Evolutionary conservation across 2,329 filamentous ascomycete genomes (phyloP).

Genomic region (Cyphellophora europaea): DNA sequence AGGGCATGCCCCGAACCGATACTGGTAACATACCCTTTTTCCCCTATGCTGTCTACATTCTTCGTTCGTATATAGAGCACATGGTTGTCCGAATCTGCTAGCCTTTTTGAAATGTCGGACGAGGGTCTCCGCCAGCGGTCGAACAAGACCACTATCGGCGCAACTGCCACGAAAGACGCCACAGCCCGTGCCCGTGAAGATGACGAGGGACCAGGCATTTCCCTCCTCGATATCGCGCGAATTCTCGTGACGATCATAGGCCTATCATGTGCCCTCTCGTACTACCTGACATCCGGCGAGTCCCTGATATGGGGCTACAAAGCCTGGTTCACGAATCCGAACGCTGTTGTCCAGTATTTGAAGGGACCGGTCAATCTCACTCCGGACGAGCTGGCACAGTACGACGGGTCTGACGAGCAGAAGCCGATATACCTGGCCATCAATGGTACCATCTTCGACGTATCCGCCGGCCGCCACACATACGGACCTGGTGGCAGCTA

Average conservation of each 20-base stretch:
- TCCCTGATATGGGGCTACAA: conserved; percentile 60
- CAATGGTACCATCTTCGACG: conserved; percentile 59
- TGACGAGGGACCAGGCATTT: neutral
- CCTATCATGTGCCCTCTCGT: conserved; percentile 61
- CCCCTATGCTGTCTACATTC: no score
- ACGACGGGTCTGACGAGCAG: conserved; percentile 65
- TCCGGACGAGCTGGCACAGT: conserved; percentile 60
- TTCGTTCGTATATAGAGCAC: no score
- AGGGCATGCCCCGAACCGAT: no score
- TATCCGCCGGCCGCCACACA: conserved; percentile 42
- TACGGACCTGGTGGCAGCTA: conserved; percentile 84
- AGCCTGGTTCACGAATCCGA: conserved; percentile 52
- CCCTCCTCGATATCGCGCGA: conserved; percentile 54
- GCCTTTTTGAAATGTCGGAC: no score
- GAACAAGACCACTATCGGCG: no score
- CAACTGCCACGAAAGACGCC: no score
- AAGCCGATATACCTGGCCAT: conserved; percentile 85
- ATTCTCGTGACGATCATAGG: conserved; percentile 58
- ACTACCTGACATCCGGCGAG: conserved; percentile 63
- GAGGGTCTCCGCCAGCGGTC: neutral
- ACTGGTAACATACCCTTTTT: no score
- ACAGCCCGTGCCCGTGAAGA: neutral
- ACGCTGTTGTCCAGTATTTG: conserved; percentile 51
- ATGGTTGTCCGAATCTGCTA: no score
- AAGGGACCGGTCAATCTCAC: conserved; percentile 60